Conservation (phyloP, 1,284 basidiomycete species). For the Ustilago loliicola region DNA sequence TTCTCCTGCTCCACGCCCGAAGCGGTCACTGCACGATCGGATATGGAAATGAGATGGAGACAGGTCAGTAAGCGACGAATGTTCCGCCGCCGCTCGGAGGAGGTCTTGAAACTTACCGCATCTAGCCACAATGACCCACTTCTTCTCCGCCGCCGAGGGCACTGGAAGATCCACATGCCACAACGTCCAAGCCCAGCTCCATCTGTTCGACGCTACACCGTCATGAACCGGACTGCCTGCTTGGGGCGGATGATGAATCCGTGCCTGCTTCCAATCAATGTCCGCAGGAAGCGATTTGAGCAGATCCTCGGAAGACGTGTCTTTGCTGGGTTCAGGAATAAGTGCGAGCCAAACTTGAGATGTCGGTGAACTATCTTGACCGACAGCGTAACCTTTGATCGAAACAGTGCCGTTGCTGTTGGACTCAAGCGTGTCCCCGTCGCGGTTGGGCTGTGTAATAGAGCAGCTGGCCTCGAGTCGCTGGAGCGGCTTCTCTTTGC, state of each 20-base stretch:
- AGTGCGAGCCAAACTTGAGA: slow-evolving; percentile 23
- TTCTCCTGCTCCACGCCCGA: slow-evolving; percentile 47
- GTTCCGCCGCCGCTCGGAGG: not conserved
- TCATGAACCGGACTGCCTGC: not conserved
- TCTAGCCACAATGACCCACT: slow-evolving; percentile 38
- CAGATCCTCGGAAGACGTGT: slow-evolving; percentile 16
- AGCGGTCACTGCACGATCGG: slow-evolving; percentile 39
- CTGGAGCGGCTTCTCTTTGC: slow-evolving; percentile 30
- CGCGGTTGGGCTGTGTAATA: slow-evolving; percentile 27
- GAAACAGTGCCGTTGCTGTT: slow-evolving; percentile 1
- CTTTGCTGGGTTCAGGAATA: slow-evolving; percentile 9
- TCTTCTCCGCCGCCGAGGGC: not conserved
- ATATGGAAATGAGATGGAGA: not conserved
- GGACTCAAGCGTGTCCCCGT: not conserved
- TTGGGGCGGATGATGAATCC: slow-evolving; percentile 2
- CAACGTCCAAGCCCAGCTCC: slow-evolving; percentile 56
- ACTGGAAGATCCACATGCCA: slow-evolving; percentile 36
- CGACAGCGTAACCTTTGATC: slow-evolving; percentile 52
- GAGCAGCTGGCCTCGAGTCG: slow-evolving; percentile 44
- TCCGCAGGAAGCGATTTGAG: slow-evolving; percentile 24
- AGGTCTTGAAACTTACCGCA: slow-evolving; percentile 37
- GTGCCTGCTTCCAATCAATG: slow-evolving; percentile 30
- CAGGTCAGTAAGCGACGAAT: not conserved
- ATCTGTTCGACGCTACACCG: slow-evolving; percentile 6
- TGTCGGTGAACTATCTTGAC: slow-evolving; percentile 41